These are phyloP conservation scores for Mortierella sp. DNA, from an alignment of 371 early-diverging fungal species.

Conservation along the genomic window DNA sequence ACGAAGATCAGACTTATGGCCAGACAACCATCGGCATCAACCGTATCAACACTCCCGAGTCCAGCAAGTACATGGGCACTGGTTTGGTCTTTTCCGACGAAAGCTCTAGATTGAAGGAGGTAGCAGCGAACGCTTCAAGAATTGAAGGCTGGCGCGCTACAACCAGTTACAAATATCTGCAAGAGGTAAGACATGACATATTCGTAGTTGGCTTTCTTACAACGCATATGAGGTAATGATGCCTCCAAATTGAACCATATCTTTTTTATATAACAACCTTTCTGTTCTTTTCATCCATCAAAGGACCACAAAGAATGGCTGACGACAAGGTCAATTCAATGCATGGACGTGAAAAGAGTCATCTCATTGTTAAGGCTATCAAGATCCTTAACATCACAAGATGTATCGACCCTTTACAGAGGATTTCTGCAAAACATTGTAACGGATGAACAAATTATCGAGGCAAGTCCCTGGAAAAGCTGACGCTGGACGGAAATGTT, in stretches of 20 bases:
- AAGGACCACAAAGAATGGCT: slow-evolving; percentile 72
- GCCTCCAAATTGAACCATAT: not conserved
- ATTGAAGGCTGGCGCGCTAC: slow-evolving; percentile 91
- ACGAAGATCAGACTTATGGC: slow-evolving; percentile 81
- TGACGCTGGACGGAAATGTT: not conserved
- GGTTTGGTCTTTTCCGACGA: slow-evolving; percentile 84
- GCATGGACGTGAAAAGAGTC: slow-evolving; percentile 79
- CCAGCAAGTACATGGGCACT: slow-evolving; percentile 68
- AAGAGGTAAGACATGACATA: slow-evolving; percentile 53
- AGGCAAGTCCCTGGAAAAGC: slow-evolving; percentile 61
- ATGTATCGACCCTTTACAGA: slow-evolving; percentile 76
- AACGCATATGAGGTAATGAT: slow-evolving; percentile 25
- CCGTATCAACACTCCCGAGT: slow-evolving; percentile 56
- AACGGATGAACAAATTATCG: slow-evolving; percentile 84
- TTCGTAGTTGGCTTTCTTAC: not conserved
- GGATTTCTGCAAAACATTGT: slow-evolving; percentile 73
- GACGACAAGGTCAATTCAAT: slow-evolving; percentile 67
- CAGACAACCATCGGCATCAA: slow-evolving; percentile 72
- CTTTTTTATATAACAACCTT: not conserved
- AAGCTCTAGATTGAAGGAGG: slow-evolving; percentile 69
- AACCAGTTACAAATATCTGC: slow-evolving; percentile 76
- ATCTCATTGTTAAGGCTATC: slow-evolving; percentile 73
- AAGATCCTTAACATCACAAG: slow-evolving; percentile 71
- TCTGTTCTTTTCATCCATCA: not conserved
- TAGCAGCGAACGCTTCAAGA: slow-evolving; percentile 76